Base-by-base conservation (phyloP, 352 stramenopile genomes). In the Phytopythium boreale region DNA sequence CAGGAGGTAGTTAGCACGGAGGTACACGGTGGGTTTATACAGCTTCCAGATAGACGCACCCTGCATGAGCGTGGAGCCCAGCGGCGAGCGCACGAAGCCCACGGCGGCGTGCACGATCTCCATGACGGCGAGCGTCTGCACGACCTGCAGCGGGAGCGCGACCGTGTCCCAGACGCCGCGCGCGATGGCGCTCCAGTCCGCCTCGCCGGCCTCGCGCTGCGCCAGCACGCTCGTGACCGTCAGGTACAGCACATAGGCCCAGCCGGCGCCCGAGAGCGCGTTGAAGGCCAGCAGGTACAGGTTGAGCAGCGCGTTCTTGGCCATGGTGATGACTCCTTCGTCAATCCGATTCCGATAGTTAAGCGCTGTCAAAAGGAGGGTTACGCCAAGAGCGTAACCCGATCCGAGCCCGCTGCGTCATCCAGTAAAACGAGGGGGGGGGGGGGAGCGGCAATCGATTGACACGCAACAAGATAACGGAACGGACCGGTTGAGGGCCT, bases 51-150 rank as follows among this genome's bases (percentile, higher is more conserved):
- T 2, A 19, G 11, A 55, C 57, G 47, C 71, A 96, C 76, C 70
- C 43, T 98, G 94, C 76, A 98, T 89, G 52, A 97, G 69, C 22
- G 90, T 97, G 1, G 97, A 99, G 41, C 96, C 77, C 51, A 99
- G 71, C 4, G 97, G 96, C 44, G 94, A 98, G 68, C 95, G 95
- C 43, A 99, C 97, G 51, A 99, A 84, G 46, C 97, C 93, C 17
- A 99, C 36, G 4, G 93, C 82, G 12, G 96, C 88, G 88, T 99
- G 97, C 59, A 99, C 68, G 62, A 99, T 97, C 79, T 99, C 96
- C 59, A 99, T 83, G 8, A 98, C 63, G 17, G 97, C 97, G 57
- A 96, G 88, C 24, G 89, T 97, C 80, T 99, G 97, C 62, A 98
- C 92, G 47, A 91, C 69, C 68, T 90, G 84, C 49, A 95, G 76